Evolutionary conservation across 2,329 filamentous ascomycete genomes (phyloP), one percentile per base, ranked within the genome.

Genomic region (Exophiala spinifera): DNA sequence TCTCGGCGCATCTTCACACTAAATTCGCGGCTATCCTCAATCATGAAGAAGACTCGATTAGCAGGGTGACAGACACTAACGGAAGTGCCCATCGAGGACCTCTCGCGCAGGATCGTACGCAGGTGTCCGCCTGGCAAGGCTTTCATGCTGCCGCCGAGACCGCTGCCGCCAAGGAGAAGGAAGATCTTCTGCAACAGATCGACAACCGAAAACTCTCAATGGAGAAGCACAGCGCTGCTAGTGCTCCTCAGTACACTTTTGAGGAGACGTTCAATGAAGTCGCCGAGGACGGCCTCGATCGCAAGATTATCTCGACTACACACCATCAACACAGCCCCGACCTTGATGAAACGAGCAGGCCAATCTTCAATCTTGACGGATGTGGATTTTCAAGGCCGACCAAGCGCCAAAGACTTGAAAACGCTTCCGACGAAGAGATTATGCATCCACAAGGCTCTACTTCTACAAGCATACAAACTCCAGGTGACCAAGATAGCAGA

Each of bases 1-100:
- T 97, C 68, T 87, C 88, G 34, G 94, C 91, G 2, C 94, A 99
- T 71, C 72, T 97, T 73, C 94, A 99, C 71, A 85, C 88, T 75
- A 95, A 92, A 67, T 97, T 87, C 68, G 72, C 86, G 0, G 94
- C 91, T 1, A 57, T 77, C 1, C 70, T 85, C 45, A 65, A 78
- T 4, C 76, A 84, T 58, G 68, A 74, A 13, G 65, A 66, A 21
- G 49, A 56, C 4, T 15, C 17, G 13, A 25, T 13, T 28, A 17
- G 14, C 39, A 46, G 13, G 19, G 15, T 14, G 15, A 36, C 19
- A 15, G 33, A 46, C 17, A 34, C n/a, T 23, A 44, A 28, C 11
- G 19, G 20, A n/a, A 44, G 59, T 40, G 54, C 46, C 11, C 17
- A 53, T 23, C 56, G 37, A n/a, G 62, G 47, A 17, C 39, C 45